Evolutionary conservation across 306 rosid genomes (phyloP).

Genomic region (Nissolia schottii): DNA sequence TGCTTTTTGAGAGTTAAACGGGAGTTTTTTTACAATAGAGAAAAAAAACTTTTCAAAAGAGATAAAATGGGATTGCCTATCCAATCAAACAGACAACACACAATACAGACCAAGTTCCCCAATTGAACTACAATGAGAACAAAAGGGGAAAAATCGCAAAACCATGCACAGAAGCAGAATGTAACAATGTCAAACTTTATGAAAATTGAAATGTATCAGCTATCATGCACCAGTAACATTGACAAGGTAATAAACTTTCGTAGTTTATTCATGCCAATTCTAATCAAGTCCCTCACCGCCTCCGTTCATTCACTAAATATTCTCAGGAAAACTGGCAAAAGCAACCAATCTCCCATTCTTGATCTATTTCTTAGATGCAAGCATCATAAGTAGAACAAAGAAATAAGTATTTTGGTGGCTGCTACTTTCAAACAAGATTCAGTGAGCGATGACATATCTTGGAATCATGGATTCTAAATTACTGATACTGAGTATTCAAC

Average conservation of each 20-base stretch:
- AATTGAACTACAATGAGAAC: not conserved
- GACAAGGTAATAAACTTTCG: not conserved
- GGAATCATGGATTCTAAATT: not conserved
- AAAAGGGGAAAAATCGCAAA: not conserved
- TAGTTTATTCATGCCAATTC: not conserved
- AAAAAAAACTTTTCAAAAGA: not conserved
- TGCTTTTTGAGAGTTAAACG: not conserved
- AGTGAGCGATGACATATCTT: not conserved
- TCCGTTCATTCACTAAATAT: not conserved
- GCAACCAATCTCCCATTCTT: not conserved
- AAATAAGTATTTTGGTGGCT: not conserved
- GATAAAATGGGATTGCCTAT: not conserved
- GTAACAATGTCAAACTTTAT: not conserved
- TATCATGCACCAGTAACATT: not conserved
- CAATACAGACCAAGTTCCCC: not conserved
- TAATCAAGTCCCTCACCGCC: not conserved
- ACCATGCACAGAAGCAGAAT: not conserved
- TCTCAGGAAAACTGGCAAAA: not conserved
- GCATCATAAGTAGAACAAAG: not conserved
- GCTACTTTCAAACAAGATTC: not conserved
- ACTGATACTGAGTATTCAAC: not conserved
- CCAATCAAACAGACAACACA: not conserved
- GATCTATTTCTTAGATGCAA: not conserved
- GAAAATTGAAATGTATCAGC: not conserved
- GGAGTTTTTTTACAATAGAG: not conserved